Evolutionary conservation across 129 eudicot species (phyloP), one percentile per base, ranked within the genome.

Genomic region (Flaveria brownii): DNA sequence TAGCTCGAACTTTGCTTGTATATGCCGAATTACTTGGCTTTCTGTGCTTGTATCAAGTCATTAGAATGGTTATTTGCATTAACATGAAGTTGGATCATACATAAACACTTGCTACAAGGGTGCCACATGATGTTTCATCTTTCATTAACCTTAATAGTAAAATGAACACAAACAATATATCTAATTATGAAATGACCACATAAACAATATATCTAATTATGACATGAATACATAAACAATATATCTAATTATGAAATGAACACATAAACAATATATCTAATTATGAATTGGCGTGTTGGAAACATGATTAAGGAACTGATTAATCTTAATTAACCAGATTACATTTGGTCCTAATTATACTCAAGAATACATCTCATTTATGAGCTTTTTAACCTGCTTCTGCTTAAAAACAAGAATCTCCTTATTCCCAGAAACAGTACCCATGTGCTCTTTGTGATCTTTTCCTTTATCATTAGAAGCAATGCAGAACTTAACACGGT

Each of bases 401-500:
- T 84, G 71, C 86, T 80, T 56, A 81, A n/a, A 17, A 84, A 22
- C 76, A 91, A 71, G 68, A 68, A 85, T 82, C 91, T 93, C 56
- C 79, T 68, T 13, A 91, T 65, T 67, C 88, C 98, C 77, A 93
- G 60, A 80, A 93, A 74, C 22, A 88, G 20, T 23, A 91, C 96
- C 98, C 98, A 93, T 7, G 98, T 90, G 30, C 91, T 80, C 82
- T 87, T 93, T 75, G 96, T 81, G 82, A 93, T 88, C 86, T 93
- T 93, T 87, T 93, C 98, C 84, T 93, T 93, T 3, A 93, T 85
- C 98, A 93, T 93, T 78, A 93, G 70, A 45, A 93, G 96, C 83
- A 93, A 81, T 17, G 98, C 98, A 11, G 98, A 90, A 70, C 98
- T 93, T 71, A 93, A 71, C 62, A 93, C 96, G 2, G 98, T 93